These are phyloP conservation scores for Neurospora intermedia DNA, from an alignment of 495 filamentous ascomycete species.

Conservation along the genomic window DNA sequence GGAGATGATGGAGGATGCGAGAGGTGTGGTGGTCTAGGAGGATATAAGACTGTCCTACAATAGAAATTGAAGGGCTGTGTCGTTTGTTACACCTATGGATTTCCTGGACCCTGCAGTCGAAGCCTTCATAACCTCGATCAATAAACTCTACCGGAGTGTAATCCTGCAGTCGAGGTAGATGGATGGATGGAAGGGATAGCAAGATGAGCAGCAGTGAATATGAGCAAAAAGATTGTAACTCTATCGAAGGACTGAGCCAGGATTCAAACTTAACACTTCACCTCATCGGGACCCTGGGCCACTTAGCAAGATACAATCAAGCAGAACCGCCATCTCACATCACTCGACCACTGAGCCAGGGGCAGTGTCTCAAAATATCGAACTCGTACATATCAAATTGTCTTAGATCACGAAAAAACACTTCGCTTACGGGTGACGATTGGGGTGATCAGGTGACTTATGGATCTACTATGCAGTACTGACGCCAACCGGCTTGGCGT, in stretches of 20 bases:
- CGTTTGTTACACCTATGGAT: neutral
- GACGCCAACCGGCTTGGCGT: slow-evolving; percentile 17
- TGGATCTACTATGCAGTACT: neutral
- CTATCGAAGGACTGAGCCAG: neutral
- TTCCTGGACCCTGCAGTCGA: neutral
- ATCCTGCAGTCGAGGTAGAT: too few relatives aligned
- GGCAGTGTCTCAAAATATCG: neutral
- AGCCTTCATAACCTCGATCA: neutral
- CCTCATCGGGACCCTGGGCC: neutral
- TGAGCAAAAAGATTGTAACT: neutral
- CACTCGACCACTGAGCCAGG: neutral
- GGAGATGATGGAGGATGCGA: neutral
- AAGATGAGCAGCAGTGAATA: neutral
- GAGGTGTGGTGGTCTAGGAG: neutral
- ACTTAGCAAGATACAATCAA: neutral
- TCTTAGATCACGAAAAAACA: neutral
- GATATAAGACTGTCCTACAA: neutral
- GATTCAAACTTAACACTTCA: neutral
- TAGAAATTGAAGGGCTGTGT: neutral
- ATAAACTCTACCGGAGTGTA: neutral
- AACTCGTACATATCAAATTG: neutral
- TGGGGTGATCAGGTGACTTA: slow-evolving; percentile 17
- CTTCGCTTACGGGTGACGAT: slow-evolving; percentile 1
- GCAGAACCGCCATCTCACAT: neutral
- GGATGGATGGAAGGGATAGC: neutral